Base-by-base conservation (phyloP, 2,329 filamentous ascomycete species). In the Diaporthe citriasiana region DNA sequence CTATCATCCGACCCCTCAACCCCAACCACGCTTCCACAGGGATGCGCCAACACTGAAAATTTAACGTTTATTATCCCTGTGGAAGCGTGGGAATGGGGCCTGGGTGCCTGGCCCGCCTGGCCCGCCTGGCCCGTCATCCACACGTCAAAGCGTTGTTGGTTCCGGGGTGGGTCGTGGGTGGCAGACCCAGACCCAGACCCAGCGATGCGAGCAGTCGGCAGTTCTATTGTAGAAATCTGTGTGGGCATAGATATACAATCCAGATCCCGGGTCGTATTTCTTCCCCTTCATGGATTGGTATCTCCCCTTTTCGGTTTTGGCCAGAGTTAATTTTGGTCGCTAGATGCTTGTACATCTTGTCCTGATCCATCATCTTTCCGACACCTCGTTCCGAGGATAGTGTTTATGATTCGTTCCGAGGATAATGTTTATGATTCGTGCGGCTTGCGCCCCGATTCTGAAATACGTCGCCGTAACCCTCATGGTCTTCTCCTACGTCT, bases 401-500 rank as follows among this genome's bases (percentile, higher is more conserved):
- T n/a, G n/a, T n/a, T n/a, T n/a, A n/a, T n/a, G n/a, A n/a, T n/a
- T n/a, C n/a, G 22, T 50, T 25, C 42, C 33, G 42, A 27, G 22
- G 63, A 51, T n/a, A 8, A 68, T 53, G 63, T 53, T 68, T 47
- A 71, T 71, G 56, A 63, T 50, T 45, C 47, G n/a, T 38, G 45
- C 56, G 35, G 33, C 35, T 35, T 47, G 19, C 9, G 30, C n/a
- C 51, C 56, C 45, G n/a, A 9, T 63, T 25, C 42, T 71, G 45
- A 71, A 55, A 63, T 71, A 71, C 35, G 47, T 63, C 30, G 70
- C 56, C 22, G 55, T 63, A 17, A 45, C 35, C n/a, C 69, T 63
- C 7, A 27, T 53, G 35, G 35, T 45, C 25, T 55, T 53, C 47
- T 42, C 38, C 25, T 63, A 63, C 38, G 35, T 42, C 42, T 27